Conservation (phyloP, 2,329 filamentous ascomycete species). For the Botryotinia convoluta region DNA sequence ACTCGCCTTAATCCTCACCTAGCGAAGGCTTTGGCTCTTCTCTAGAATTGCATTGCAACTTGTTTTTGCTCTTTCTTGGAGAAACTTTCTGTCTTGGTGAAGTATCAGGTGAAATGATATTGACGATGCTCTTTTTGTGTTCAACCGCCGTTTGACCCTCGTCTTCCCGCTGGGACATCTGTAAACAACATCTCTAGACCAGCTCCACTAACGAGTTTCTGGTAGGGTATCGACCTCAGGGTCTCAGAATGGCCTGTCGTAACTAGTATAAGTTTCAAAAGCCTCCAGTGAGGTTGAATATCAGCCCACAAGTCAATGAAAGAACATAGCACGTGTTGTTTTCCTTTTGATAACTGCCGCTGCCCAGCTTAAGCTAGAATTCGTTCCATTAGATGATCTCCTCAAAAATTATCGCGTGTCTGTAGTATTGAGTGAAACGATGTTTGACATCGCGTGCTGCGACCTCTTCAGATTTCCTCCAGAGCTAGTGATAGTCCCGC, state of each 20-base stretch:
- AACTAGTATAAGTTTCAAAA: neutral
- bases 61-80: neutral
- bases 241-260: neutral
- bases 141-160: rapidly evolving
- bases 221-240: neutral
- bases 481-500: too few relatives aligned
- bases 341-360: too few relatives aligned
- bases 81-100: neutral
- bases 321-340: too few relatives aligned
- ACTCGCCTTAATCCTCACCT: neutral
- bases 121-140: neutral
- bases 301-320: too few relatives aligned
- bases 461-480: too few relatives aligned
- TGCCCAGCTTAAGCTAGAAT: too few relatives aligned
- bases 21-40: neutral
- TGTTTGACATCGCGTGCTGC: too few relatives aligned
- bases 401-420: too few relatives aligned
- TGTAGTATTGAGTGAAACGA: too few relatives aligned
- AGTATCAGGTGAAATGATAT: neutral
- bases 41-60: neutral
- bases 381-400: too few relatives aligned
- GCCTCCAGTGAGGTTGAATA: too few relatives aligned
- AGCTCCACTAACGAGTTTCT: neutral
- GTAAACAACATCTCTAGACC: neutral
- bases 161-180: neutral